Evolutionary conservation across 192 early-diverging fungal species (phyloP), one percentile per base, ranked within the genome.

Genomic region (Backusella liffmaniae): DNA sequence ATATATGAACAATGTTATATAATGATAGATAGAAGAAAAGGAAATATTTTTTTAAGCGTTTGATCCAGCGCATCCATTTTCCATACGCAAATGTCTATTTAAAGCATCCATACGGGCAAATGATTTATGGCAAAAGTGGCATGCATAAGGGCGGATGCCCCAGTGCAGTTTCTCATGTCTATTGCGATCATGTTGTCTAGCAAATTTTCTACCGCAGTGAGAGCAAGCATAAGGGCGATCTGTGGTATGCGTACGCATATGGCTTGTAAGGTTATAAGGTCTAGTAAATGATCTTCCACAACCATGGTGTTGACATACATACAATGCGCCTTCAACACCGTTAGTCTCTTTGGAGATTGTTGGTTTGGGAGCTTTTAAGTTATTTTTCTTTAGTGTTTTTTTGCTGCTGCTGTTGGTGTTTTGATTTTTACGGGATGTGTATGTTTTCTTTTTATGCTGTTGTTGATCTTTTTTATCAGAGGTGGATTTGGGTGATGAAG

Each of bases 101-200:
- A 94, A 81, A 29, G 93, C 92, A 80, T 94, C 93, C 42, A 91
- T 78, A 1, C 93, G 90, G 15, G 93, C 91, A 84, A 94, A 94
- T 59, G 85, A 84, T 41, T 91, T 90, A 23, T 87, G 88, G 77
- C 93, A 94, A 56, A 90, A 85, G 10, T 83, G 78, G 67, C 93
- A 94, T 23, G 86, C 89, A 83, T 89, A 90, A 6, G 90, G 91
- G 77, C 90, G 89, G 71, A 88, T 87, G n/a, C 92, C 92, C 29
- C 88, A 88, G 62, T 94, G 93, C 53, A 93, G 83, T 78, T 91
- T 91, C 82, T 88, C 88, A 71, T 94, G 92, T 26, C 96, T 86
- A 80, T 95, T 97, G 66, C 94, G 82, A 74, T 97, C 96, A 77
- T 97, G 94, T 77, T 95, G 92, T n/a, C 96, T 87, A 13, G 94